A percentile compares a stretch with the other conserved stretches of the same genome.
phyloP scores from a whole-genome alignment of 371 early-diverging fungal genomes.

The Syncephalastrum sp. region DNA sequence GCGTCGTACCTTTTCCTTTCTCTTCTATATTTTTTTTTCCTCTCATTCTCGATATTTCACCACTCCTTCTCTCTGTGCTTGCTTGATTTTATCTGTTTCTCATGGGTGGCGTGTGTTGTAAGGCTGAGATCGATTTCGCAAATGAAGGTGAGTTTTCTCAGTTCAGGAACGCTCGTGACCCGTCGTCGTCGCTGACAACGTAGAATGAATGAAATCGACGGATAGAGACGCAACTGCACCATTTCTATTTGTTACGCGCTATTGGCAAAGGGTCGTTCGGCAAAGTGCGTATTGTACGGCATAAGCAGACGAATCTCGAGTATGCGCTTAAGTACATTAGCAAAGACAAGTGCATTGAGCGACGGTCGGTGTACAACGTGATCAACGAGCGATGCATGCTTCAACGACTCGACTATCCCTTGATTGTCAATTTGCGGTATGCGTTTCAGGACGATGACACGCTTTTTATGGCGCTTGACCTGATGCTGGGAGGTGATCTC shows the following conservation, averaged over 20 bases:
- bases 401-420: slow-evolving; percentile 49
- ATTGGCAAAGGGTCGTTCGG: slow-evolving; percentile 79
- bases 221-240: slow-evolving; percentile 48
- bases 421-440: slow-evolving; percentile 72
- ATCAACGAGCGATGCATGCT: slow-evolving; percentile 57
- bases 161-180: background rate
- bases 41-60: background rate
- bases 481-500: slow-evolving; percentile 89
- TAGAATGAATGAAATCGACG: background rate
- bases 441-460: slow-evolving; percentile 85
- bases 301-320: slow-evolving; percentile 62
- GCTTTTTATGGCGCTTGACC: slow-evolving; percentile 79
- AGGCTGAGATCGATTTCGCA: slow-evolving; percentile 31
- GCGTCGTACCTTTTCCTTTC: background rate
- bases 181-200: slow-evolving; percentile 8
- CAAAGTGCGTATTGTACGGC: slow-evolving; percentile 86
- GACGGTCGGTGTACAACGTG: slow-evolving; percentile 58
- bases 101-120: slow-evolving; percentile 39
- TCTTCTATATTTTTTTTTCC: background rate
- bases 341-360: slow-evolving; percentile 58
- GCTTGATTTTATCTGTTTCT: background rate
- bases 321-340: slow-evolving; percentile 67
- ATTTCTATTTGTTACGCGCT: slow-evolving; percentile 68
- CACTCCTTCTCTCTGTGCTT: background rate
- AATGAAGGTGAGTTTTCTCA: slow-evolving; percentile 22